phyloP scores from a whole-genome alignment of 768 basidiomycete genomes.

The Amanita rimosa region DNA sequence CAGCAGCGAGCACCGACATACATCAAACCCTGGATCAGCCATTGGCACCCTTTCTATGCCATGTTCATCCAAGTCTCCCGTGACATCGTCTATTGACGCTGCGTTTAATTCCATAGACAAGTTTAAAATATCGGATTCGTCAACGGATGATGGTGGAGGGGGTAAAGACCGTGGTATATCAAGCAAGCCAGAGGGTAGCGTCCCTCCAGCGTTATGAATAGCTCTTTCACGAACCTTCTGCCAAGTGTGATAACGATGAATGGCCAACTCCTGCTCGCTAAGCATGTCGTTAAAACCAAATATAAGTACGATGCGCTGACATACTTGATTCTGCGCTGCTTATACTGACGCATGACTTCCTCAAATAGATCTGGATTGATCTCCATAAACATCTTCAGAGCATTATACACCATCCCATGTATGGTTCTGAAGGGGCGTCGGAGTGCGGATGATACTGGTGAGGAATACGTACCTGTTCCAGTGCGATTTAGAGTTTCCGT shows the following conservation, averaged over 20 bases:
- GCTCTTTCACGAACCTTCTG: constrained; percentile 73
- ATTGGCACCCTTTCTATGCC: constrained; percentile 85
- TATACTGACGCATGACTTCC: constrained; percentile 87
- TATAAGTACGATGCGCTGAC: constrained; percentile 20
- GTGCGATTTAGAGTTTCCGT: constrained; percentile 92
- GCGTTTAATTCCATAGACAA: constrained; percentile 84
- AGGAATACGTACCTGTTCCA: constrained; percentile 76
- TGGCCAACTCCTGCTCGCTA: constrained; percentile 83
- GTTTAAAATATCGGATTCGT: constrained; percentile 82
- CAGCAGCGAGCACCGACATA: constrained; percentile 30
- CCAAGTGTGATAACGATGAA: constrained; percentile 85
- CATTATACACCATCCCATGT: constrained; percentile 99
- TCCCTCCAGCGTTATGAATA: constrained; percentile 55
- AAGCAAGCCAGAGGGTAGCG: constrained; percentile 59
- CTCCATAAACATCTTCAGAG: constrained; percentile 97
- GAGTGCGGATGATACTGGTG: background rate
- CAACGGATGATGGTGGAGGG: constrained; percentile 62
- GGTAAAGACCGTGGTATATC: constrained; percentile 65
- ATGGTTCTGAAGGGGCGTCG: constrained; percentile 58
- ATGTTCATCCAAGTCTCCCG: constrained; percentile 64
- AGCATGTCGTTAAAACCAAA: background rate
- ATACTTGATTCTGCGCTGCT: constrained; percentile 75
- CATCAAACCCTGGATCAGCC: constrained; percentile 84
- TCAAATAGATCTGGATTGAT: constrained; percentile 96
- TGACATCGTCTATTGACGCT: constrained; percentile 64